These are phyloP conservation scores for Emericellopsis terricola DNA, from an alignment of 495 filamentous ascomycete species.

Conservation along the genomic window DNA sequence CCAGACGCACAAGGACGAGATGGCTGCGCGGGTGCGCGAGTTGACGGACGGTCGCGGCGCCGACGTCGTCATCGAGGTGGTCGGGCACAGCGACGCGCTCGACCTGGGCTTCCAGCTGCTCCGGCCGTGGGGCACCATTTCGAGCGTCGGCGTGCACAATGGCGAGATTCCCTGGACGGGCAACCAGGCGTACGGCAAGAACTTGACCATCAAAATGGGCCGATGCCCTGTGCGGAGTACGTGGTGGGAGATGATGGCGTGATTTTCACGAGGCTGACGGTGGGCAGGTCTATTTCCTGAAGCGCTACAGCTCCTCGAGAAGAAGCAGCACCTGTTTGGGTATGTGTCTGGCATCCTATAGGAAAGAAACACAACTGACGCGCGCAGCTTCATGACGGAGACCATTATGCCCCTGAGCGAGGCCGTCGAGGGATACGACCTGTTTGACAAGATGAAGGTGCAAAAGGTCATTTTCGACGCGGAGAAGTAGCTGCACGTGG, in stretches of 20 bases:
- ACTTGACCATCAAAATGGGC: conserved; percentile 81
- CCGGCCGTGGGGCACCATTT: conserved; percentile 74
- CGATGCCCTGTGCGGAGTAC: conserved; percentile 82
- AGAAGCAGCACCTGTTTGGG: conserved; percentile 69
- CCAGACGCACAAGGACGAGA: conserved; percentile 42
- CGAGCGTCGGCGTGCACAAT: conserved; percentile 86
- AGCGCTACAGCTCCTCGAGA: conserved; percentile 59
- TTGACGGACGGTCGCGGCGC: conserved; percentile 71
- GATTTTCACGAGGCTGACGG: background rate
- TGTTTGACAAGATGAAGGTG: conserved; percentile 84
- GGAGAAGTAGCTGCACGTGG: conserved; percentile 3
- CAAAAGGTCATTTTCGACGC: conserved; percentile 63
- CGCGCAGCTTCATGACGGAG: conserved; percentile 70
- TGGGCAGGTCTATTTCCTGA: conserved; percentile 41
- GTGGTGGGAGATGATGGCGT: too few relatives aligned
- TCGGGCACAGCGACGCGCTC: conserved; percentile 70
- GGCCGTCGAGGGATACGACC: conserved; percentile 74
- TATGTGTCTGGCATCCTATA: conserved; percentile 23
- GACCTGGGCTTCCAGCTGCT: conserved; percentile 71
- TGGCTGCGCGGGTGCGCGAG: conserved; percentile 55
- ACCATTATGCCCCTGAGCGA: conserved; percentile 78
- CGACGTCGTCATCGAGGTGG: conserved; percentile 83
- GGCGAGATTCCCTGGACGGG: conserved; percentile 79
- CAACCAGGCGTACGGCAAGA: conserved; percentile 69
- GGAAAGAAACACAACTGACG: conserved; percentile 6